phyloP scores from a whole-genome alignment of 768 basidiomycete genomes.

The Termitomyces sp. region DNA sequence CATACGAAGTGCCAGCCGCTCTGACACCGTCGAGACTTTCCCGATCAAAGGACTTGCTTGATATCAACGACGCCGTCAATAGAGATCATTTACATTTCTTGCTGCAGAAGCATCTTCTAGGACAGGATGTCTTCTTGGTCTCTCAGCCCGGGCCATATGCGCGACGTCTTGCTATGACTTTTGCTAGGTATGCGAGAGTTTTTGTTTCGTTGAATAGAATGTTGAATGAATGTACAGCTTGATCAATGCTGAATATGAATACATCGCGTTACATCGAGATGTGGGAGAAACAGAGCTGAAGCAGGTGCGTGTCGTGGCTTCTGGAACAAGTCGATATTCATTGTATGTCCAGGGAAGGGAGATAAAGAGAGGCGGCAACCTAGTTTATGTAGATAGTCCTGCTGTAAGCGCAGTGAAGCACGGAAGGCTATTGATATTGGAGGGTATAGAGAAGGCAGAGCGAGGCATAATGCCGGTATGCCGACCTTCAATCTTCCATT shows the following conservation, averaged over 20 bases:
- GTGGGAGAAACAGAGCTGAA: slow-evolving; percentile 73
- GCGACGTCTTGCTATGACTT: slow-evolving; percentile 56
- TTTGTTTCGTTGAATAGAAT: background rate
- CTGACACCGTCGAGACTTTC: slow-evolving; percentile 45
- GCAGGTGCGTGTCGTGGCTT: slow-evolving; percentile 36
- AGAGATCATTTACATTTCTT: slow-evolving; percentile 60
- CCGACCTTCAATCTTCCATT: slow-evolving; percentile 1
- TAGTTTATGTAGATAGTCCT: slow-evolving; percentile 67
- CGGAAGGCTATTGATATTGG: slow-evolving; percentile 61
- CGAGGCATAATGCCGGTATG: slow-evolving; percentile 69
- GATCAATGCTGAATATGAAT: slow-evolving; percentile 68
- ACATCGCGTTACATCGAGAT: slow-evolving; percentile 63
- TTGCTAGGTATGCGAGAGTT: slow-evolving; percentile 43
- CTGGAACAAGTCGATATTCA: background rate
- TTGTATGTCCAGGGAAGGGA: slow-evolving; percentile 45
- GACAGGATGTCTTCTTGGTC: slow-evolving; percentile 64
- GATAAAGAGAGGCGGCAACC: slow-evolving; percentile 56
- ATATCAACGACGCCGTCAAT: slow-evolving; percentile 50
- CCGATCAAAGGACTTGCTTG: slow-evolving; percentile 42
- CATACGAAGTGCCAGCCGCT: slow-evolving; percentile 52
- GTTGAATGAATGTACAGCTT: slow-evolving; percentile 30
- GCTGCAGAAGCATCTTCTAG: slow-evolving; percentile 65
- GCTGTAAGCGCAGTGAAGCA: slow-evolving; percentile 65
- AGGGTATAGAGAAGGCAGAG: slow-evolving; percentile 72
- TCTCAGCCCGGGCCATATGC: slow-evolving; percentile 70